Percentiles rank a stretch among this genome's conserved stretches.
These are phyloP conservation scores for Hibiscus mutabilis DNA, from an alignment of 345 rosid genomes.

Conservation along the genomic window DNA sequence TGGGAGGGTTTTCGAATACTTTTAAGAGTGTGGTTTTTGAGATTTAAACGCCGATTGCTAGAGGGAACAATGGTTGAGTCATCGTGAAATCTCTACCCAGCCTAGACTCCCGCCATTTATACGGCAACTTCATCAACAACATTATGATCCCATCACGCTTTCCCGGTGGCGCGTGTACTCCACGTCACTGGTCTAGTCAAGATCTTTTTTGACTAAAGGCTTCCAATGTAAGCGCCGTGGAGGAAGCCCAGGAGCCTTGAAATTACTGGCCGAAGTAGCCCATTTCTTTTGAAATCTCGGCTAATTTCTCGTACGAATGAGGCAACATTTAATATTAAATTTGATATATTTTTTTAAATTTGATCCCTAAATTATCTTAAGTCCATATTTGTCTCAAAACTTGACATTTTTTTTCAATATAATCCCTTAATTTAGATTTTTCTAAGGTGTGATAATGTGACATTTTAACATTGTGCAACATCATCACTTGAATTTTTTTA, in stretches of 20 bases:
- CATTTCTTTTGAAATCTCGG: background rate
- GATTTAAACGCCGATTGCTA: background rate
- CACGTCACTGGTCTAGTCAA: background rate
- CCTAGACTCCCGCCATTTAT: background rate
- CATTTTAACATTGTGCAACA: too few species aligned
- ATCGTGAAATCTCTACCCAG: background rate
- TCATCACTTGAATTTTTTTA: too few species aligned
- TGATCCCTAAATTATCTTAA: too few species aligned
- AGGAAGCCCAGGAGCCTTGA: background rate
- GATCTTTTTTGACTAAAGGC: background rate
- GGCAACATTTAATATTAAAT: too few species aligned
- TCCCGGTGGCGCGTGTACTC: background rate
- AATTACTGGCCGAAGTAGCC: background rate
- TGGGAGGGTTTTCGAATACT: slow-evolving; percentile 17
- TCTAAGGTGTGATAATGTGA: too few species aligned
- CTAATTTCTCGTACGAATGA: too few species aligned
- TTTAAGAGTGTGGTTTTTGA: slow-evolving; percentile 12
- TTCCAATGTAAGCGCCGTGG: background rate
- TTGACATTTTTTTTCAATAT: too few species aligned
- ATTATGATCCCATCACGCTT: background rate
- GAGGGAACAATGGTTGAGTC: slow-evolving; percentile 11
- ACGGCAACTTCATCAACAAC: background rate
- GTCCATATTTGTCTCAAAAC: too few species aligned
- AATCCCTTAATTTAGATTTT: too few species aligned
- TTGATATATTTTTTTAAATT: too few species aligned